phyloP scores from a whole-genome alignment of 352 stramenopile species.

The Peronospora tabacina region DNA sequence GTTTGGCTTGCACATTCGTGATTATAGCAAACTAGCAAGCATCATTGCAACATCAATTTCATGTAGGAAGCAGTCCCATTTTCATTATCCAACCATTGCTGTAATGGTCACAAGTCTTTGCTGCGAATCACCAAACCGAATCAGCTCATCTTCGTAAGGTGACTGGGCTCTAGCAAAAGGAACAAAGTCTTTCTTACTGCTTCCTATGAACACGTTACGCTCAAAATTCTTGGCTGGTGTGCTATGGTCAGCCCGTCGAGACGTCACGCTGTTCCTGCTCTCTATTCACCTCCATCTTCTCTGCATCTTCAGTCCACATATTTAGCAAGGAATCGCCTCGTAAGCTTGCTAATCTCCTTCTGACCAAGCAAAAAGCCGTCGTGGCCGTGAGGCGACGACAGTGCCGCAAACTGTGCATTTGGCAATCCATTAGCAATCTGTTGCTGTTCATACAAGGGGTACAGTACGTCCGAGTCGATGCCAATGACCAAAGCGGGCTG shows the following conservation, averaged over 20 bases:
- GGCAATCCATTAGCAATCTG: slow-evolving; percentile 78
- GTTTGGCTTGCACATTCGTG: slow-evolving; percentile 7
- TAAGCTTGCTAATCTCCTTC: slow-evolving; percentile 80
- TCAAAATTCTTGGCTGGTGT: slow-evolving; percentile 7
- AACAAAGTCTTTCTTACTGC: slow-evolving; percentile 18
- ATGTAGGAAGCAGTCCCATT: slow-evolving; percentile 14
- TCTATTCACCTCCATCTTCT: slow-evolving; percentile 3
- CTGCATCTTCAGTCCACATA: slow-evolving; percentile 19
- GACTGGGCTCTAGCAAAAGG: slow-evolving; percentile 24
- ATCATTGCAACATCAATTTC: slow-evolving; percentile 15
- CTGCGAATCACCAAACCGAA: slow-evolving; percentile 25
- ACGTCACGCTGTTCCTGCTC: slow-evolving; percentile 2
- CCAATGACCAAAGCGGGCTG: slow-evolving; percentile 89
- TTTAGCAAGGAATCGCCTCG: slow-evolving; percentile 50
- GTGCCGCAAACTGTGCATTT: slow-evolving; percentile 78
- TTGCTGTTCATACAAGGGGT: slow-evolving; percentile 90
- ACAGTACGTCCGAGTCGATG: slow-evolving; percentile 93
- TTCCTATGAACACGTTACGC: slow-evolving; percentile 11
- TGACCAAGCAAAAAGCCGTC: slow-evolving; percentile 96
- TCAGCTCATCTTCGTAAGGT: slow-evolving; percentile 14
- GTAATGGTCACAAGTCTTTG: slow-evolving; percentile 14
- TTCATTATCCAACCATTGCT: slow-evolving; percentile 5
- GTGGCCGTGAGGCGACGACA: slow-evolving; percentile 90
- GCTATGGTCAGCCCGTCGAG: slow-evolving; percentile 19
- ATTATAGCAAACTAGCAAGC: not conserved